Evolutionary conservation across 306 rosid species (phyloP), one percentile per base, ranked within the genome.

Genomic region (Comarum palustre): DNA sequence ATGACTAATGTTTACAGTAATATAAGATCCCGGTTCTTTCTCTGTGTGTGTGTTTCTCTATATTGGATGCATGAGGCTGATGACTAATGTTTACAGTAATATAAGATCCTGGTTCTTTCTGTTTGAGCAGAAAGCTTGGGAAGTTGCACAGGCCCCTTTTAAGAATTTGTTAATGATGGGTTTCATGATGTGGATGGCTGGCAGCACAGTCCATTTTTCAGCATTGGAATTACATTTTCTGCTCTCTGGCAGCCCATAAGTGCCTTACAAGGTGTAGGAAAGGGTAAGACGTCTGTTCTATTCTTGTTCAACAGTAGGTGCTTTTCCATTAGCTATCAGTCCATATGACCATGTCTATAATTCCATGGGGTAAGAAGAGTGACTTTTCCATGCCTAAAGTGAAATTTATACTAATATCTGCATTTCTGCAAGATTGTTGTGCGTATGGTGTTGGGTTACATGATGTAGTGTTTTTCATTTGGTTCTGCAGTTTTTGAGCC

Each of bases 101-200:
- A 68, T 71, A 45, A 71, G 70, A 5, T 54, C 6, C 22, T 25
- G 59, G n/a, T 59, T 75, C 32, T 36, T 24, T 73, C 25, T 73
- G 38, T 60, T 59, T 76, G 65, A 72, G 80, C 87, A 95, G 99
- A 95, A 95, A 95, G 97, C 99, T 70, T 95, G 99, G 99, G 99
- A 95, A 84, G 96, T 95, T 72, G 99, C 99, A 12, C 99, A 95
- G 84, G 90, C 99, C 2, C 99, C 99, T 6, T 76, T 95, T 63
- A 95, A 95, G 91, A 95, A 95, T 80, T 84, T 95, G 90, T 48
- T 95, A 9, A 95, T 95, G 99, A 95, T 95, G 99, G 99, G 96
- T 8, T 95, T 92, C 79, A 95, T 95, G 99, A 95, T 95, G 99
- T 95, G 99, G 99, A 95, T 95, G 99, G 96, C 97, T 82, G 99